Evolutionary conservation across 306 rosid species (phyloP).

Genomic region (Abrus precatorius): DNA sequence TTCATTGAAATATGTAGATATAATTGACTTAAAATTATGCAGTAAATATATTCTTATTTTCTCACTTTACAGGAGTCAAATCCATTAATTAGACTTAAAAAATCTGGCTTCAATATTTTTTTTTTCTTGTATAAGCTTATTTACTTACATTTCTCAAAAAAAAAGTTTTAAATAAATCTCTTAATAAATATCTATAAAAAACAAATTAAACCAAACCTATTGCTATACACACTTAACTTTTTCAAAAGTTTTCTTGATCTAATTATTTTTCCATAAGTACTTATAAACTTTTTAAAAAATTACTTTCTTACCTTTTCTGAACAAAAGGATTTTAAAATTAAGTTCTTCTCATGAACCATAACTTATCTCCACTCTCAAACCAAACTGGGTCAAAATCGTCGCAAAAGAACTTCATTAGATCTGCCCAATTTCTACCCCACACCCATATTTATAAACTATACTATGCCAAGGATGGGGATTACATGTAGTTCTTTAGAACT

Average conservation of each 20-base stretch:
- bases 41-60: too few relatives aligned
- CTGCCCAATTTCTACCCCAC: conserved; percentile 7
- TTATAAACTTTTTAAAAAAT: not conserved
- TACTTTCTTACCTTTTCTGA: not conserved
- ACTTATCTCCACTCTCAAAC: too few relatives aligned
- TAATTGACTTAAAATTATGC: too few relatives aligned
- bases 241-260: not conserved
- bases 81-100: too few relatives aligned
- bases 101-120: too few relatives aligned
- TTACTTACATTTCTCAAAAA: not conserved
- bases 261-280: not conserved
- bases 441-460: not conserved
- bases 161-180: not conserved
- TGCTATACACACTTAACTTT: not conserved
- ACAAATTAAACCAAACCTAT: not conserved
- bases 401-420: not conserved
- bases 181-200: not conserved
- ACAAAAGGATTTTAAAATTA: not conserved
- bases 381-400: conserved; percentile 2
- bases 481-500: conserved; percentile 10
- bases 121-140: not conserved
- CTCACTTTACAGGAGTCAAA: too few relatives aligned
- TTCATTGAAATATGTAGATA: too few relatives aligned
- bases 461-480: not conserved
- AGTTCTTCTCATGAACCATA: not conserved